phyloP scores from a whole-genome alignment of 192 early-diverging fungal genomes.

The Gryganskiella cystojenkinii region DNA sequence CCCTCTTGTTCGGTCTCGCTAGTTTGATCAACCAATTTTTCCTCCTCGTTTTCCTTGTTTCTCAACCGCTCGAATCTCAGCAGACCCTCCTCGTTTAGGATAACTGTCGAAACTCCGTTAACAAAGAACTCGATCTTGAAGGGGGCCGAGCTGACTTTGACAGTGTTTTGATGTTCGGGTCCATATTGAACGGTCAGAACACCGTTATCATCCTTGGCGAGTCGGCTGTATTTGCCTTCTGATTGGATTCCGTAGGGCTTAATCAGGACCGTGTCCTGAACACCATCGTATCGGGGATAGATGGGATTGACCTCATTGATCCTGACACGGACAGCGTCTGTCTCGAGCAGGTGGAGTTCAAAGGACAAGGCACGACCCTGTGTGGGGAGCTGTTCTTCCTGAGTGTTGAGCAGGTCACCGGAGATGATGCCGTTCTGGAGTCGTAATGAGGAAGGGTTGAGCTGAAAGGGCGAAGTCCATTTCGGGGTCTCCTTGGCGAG shows the following conservation, averaged over 20 bases:
- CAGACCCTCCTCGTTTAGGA: slow-evolving; percentile 86
- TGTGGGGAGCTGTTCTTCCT: slow-evolving; percentile 26
- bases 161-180: slow-evolving; percentile 36
- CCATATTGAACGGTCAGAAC: slow-evolving; percentile 59
- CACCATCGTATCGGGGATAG: slow-evolving; percentile 75
- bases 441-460: slow-evolving; percentile 68
- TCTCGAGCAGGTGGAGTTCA: slow-evolving; percentile 64
- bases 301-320: slow-evolving; percentile 76
- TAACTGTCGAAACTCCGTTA: slow-evolving; percentile 65
- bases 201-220: slow-evolving; percentile 22
- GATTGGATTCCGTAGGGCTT: slow-evolving; percentile 37
- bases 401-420: slow-evolving; percentile 66
- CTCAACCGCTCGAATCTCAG: slow-evolving; percentile 87
- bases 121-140: slow-evolving; percentile 71
- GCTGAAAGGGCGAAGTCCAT: slow-evolving; percentile 69
- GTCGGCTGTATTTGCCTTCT: slow-evolving; percentile 12
- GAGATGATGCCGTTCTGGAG: slow-evolving; percentile 64
- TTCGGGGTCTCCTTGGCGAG: slow-evolving; percentile 27
- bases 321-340: slow-evolving; percentile 67
- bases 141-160: slow-evolving; percentile 66
- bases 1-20: slow-evolving; percentile 53
- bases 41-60: slow-evolving; percentile 62
- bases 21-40: slow-evolving; percentile 52
- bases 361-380: slow-evolving; percentile 47
- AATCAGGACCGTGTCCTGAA: slow-evolving; percentile 64